phyloP scores from a whole-genome alignment of 169 alveolate species.

The Blepharisma undulans region DNA sequence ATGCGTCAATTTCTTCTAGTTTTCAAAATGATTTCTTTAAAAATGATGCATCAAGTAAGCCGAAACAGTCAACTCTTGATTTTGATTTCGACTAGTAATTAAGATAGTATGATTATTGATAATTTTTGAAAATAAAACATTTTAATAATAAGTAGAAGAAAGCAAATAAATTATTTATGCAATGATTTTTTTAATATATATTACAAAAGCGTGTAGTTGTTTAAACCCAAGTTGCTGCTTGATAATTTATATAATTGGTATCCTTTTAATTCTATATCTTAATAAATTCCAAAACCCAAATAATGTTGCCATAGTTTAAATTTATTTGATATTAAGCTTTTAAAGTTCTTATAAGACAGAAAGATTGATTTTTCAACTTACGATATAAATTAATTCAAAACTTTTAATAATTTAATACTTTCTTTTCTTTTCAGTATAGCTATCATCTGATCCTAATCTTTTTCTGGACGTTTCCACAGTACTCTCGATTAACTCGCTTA shows the following conservation, averaged over 20 bases:
- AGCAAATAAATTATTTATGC: background rate
- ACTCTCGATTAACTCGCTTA: background rate
- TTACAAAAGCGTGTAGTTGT: background rate
- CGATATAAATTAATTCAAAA: background rate
- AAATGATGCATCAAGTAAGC: background rate
- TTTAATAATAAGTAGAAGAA: no score
- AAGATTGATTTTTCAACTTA: background rate
- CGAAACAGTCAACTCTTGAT: background rate
- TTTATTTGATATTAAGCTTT: background rate
- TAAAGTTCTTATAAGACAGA: background rate
- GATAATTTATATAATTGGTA: background rate
- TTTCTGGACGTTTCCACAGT: background rate
- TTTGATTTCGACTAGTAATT: background rate
- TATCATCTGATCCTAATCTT: background rate
- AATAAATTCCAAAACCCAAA: background rate
- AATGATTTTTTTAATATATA: no score
- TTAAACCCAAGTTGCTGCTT: no score
- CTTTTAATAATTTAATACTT: background rate
- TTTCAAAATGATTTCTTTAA: slow-evolving; percentile 4
- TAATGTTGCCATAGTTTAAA: background rate
- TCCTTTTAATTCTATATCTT: background rate
- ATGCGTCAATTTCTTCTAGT: background rate
- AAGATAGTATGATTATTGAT: background rate
- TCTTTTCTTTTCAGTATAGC: background rate
- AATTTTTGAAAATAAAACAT: no score